Evolutionary conservation across 2,329 filamentous ascomycete species (phyloP), one percentile per base, ranked within the genome.

Genomic region (Botrytis medusae): DNA sequence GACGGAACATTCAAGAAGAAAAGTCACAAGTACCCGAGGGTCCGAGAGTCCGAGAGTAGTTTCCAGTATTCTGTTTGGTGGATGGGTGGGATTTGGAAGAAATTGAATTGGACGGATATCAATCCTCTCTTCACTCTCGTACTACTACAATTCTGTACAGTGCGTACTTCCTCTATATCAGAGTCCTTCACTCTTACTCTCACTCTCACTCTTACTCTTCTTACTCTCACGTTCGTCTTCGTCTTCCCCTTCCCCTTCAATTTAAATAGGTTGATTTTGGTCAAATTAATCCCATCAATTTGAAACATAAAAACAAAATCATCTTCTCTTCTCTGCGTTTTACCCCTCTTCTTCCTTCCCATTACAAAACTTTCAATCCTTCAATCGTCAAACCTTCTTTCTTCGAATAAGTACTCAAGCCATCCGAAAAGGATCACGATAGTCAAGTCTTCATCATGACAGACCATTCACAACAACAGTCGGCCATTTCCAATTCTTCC

Each of bases 391-490:
- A 34, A 32, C 44, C n/a, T 34, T 22, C 57, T 12, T 29, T 25
- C 42, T 54, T n/a, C n/a, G 42, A 40, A 59, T 12, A 20, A 34
- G 1, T 22, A 57, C n/a, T 9, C n/a, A 16, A 67, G 0, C 7
- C 34, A 44, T 57, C 18, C 18, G 9, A n/a, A 40, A 54, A 25
- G 25, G 34, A n/a, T 64, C 44, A 8, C 16, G 34, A 65, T n/a
- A 37, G 9, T 67, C 48, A 67, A 46, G 7, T 34, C 37, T n/a
- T 57, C 61, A 7, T 20, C 14, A 72, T 72, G 70, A 34, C 46
- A 22, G 70, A 72, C n/a, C 42, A 51, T 63, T 64, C 25, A 22
- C 44, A 72, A 16, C 62, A 48, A 46, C n/a, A 72, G 8, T 67
- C 64, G 2, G 64, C 64, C 57, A 65, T 59, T 32, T 72, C 70